phyloP scores from a whole-genome alignment of 2,329 filamentous ascomycete species.

The Parascedosporium putredinis region DNA sequence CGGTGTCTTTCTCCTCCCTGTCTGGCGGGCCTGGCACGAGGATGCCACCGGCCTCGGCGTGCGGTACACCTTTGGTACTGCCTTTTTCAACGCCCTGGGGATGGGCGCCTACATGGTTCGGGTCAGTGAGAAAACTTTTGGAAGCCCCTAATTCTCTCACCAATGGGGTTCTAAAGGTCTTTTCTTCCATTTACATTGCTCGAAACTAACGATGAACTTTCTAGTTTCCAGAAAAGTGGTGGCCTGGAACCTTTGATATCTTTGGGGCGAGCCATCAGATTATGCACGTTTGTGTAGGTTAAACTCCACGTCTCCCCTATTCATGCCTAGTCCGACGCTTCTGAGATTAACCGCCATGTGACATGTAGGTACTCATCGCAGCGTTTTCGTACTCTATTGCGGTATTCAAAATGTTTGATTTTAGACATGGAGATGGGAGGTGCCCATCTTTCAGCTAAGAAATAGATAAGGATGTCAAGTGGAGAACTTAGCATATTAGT shows the following conservation, averaged over 20 bases:
- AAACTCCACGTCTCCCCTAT: not conserved
- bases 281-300: constrained; percentile 32
- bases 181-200: too few species aligned
- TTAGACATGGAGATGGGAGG: not conserved
- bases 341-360: too few species aligned
- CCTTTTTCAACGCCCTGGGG: not conserved
- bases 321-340: not conserved
- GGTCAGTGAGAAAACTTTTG: too few species aligned
- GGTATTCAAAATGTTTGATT: not conserved
- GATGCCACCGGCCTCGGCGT: not conserved
- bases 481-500: too few species aligned
- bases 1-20: not conserved
- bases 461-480: too few species aligned
- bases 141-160: too few species aligned
- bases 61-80: not conserved
- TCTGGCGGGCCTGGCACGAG: not conserved
- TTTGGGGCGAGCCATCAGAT: constrained; percentile 36
- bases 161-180: too few species aligned
- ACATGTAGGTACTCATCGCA: constrained; percentile 8
- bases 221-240: constrained; percentile 32
- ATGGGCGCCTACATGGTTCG: not conserved
- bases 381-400: constrained; percentile 19
- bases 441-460: not conserved
- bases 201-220: not conserved
- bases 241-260: constrained; percentile 32